Evolutionary conservation across 2,329 filamentous ascomycete genomes (phyloP), one percentile per base, ranked within the genome.

Genomic region (Microdochium bolleyi): DNA sequence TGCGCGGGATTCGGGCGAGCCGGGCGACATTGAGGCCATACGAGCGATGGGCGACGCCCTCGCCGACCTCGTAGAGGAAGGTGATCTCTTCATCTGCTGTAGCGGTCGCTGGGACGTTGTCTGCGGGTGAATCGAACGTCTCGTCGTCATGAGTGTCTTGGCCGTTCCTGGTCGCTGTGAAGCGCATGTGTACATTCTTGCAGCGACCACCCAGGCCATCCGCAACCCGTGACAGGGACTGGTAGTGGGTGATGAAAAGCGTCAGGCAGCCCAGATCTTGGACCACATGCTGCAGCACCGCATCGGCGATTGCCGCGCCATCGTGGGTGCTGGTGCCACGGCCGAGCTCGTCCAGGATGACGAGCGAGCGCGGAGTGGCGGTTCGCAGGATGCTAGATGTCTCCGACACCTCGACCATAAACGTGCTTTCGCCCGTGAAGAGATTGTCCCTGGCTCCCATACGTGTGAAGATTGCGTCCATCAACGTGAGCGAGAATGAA

Each of bases 381-480:
- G 89, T 83, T 64, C 94, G 92, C 24, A 99, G 78, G 60, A 99
- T 96, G 55, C 91, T 85, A 1, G 88, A 85, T 1, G 94, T 97
- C 69, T 99, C 94, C 34, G 86, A 90, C 2, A 99, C 82, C 67
- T 99, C 94, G 52, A 99, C 92, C 91, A 97, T 96, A 73, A 99
- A 99, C 13, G 94, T 99, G 24, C 84, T 89, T 71, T 99, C 94
- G 61, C 91, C 91, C 3, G 89, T 88, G 67, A 97, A 88, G 73
- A 99, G 89, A 66, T 96, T 97, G 71, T 99, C 94, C 61, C 89
- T 89, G 2, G 94, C 94, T 51, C 94, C 94, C 83, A 96, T 96
- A 58, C 94, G 88, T 1, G 94, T 96, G 74, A 92, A 89, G 49
- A 99, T 89, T 7, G 90, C 90, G 67, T 99, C 94, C 34, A 92